Percentiles rank a stretch among this genome's conserved stretches.
Evolutionary conservation across 2,329 filamentous ascomycete genomes (phyloP).

Genomic region (Didymella exigua): DNA sequence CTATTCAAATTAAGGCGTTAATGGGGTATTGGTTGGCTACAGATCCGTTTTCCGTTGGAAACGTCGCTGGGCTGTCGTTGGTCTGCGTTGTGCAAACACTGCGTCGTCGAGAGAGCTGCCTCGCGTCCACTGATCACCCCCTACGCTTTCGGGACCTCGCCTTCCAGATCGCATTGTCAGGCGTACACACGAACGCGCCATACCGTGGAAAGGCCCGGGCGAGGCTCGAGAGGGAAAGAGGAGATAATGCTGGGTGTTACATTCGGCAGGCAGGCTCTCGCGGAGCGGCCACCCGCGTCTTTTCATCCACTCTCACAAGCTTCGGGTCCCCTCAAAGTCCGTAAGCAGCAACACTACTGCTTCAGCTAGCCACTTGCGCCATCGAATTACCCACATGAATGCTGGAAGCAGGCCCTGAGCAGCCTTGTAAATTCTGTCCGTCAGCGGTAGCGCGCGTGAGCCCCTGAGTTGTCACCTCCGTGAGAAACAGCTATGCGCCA

Average conservation of each 20-base stretch:
- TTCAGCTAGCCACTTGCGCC: slow-evolving; percentile 9
- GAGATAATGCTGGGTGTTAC: slow-evolving; percentile 3
- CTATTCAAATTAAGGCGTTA: not conserved
- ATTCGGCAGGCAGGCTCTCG: not conserved
- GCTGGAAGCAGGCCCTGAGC: not conserved
- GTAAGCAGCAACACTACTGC: slow-evolving; percentile 9
- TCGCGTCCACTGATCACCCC: not conserved
- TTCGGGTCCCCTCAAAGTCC: slow-evolving; percentile 1
- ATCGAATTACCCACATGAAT: not conserved
- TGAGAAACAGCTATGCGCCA: not conserved
- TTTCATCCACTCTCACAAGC: not conserved
- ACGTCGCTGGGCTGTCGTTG: not conserved
- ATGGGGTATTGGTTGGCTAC: too few species aligned
- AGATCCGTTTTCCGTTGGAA: not conserved
- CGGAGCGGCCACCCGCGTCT: not conserved
- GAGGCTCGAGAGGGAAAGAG: not conserved
- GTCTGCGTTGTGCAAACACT: not conserved
- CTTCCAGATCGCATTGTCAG: not conserved
- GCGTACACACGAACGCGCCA: not conserved
- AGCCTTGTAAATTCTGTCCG: slow-evolving; percentile 8
- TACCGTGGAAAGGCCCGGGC: not conserved
- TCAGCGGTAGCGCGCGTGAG: not conserved
- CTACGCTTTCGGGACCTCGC: not conserved
- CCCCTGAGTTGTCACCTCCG: not conserved
- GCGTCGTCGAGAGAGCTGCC: not conserved